Evolutionary conservation across 2,329 filamentous ascomycete genomes (phyloP), one percentile per base, ranked within the genome.

Genomic region (Sporothrix phasma): DNA sequence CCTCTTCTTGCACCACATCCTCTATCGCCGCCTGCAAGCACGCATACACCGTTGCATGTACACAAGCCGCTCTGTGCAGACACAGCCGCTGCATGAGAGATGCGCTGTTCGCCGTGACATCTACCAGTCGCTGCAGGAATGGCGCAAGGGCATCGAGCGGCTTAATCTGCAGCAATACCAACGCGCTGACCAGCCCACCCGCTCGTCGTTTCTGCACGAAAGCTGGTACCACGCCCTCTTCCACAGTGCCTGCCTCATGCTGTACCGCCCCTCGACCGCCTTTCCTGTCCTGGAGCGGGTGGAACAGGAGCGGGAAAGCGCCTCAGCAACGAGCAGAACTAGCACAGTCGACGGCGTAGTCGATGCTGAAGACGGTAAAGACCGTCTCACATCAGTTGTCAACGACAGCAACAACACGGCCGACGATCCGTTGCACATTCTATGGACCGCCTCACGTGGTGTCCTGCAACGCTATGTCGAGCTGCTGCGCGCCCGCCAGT

Each of bases 401-500:
- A 26, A 7, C 10, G 24, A 29, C 24, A 31, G 17, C 26, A 5
- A 8, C 47, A n/a, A 8, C 49, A 11, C 34, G 17, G 29, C 17
- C 17, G 49, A 53, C 17, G 49, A 53, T 6, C 49, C 49, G 17
- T 17, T 53, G 49, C 49, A 53, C 11, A 53, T 53, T 15, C 17
- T 62, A 11, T 62, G 60, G 60, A 53, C 60, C 1, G 60, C 60
- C n/a, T 62, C 60, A 2, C 46, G 60, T 2, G 47, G 60, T 3
- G 60, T 62, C 6, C 22, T 62, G 22, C 60, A 53, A 13, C 46
- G 46, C 6, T 62, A 62, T 24, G 45, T 46, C 19, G 60, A 62
- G 34, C 26, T 62, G 7, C 56, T 68, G 13, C 61, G 64, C 0
- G 62, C 62, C 22, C 66, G 68, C 2, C 63, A 63, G 13, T 64